Conservation (phyloP, 768 basidiomycete species). For the Tricholoma terreum region DNA sequence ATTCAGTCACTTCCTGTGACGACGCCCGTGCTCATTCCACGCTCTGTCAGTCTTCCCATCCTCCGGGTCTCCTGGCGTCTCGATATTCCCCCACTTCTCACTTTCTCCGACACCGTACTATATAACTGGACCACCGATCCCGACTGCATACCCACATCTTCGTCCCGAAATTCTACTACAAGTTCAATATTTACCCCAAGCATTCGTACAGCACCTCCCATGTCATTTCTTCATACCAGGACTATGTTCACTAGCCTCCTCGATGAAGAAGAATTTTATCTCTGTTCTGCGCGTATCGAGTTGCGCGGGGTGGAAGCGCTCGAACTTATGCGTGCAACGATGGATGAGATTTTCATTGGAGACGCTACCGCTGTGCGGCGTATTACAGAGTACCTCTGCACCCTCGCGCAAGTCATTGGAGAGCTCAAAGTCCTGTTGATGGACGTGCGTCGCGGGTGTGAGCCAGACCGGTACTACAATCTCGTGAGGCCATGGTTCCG, state of each 20-base stretch:
- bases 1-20: constrained; percentile 60
- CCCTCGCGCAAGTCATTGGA: constrained; percentile 63
- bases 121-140: constrained; percentile 70
- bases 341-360: constrained; percentile 89
- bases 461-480: constrained; percentile 75
- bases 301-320: constrained; percentile 84
- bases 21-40: constrained; percentile 62
- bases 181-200: constrained; percentile 6
- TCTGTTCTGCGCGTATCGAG: constrained; percentile 87
- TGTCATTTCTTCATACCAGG: constrained; percentile 62
- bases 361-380: constrained; percentile 66
- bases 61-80: constrained; percentile 68
- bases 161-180: not conserved
- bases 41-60: constrained; percentile 72
- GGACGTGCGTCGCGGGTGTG: constrained; percentile 67
- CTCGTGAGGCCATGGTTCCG: constrained; percentile 82
- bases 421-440: constrained; percentile 66
- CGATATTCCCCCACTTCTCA: constrained; percentile 84
- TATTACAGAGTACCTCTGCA: constrained; percentile 60
- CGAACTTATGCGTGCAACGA: constrained; percentile 78
- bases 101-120: constrained; percentile 90
- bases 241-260: constrained; percentile 75
- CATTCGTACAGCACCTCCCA: constrained; percentile 32
- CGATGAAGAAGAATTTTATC: constrained; percentile 91
- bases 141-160: constrained; percentile 21